These are phyloP conservation scores for Didymella pomorum DNA, from an alignment of 2,329 filamentous ascomycete species.

Conservation along the genomic window DNA sequence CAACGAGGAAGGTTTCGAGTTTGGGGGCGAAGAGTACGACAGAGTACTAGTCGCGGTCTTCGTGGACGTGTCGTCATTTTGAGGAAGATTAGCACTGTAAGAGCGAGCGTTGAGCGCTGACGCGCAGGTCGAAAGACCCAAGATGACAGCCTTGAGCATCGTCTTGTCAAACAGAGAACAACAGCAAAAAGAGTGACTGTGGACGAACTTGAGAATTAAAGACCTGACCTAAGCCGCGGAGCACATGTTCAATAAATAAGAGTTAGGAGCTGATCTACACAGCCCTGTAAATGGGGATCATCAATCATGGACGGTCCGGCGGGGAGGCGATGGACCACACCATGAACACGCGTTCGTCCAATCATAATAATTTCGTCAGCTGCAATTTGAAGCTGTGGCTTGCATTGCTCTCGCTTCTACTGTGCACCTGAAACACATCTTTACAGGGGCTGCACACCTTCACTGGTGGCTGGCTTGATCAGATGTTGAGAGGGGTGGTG, in stretches of 20 bases:
- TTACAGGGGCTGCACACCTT: slow-evolving; percentile 2
- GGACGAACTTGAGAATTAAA: slow-evolving; percentile 1
- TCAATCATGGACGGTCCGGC: slow-evolving; percentile 1
- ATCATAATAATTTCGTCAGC: slow-evolving; percentile 3
- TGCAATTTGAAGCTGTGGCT: slow-evolving; percentile 6
- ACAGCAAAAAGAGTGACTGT: slow-evolving; percentile 21
- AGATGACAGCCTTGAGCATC: slow-evolving; percentile 19
- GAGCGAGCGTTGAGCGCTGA: slow-evolving; percentile 28
- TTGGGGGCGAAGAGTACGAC: background rate
- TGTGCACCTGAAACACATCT: slow-evolving; percentile 8
- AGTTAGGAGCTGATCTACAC: slow-evolving; percentile 11
- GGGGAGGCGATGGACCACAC: slow-evolving; percentile 3
- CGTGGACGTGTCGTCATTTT: slow-evolving; percentile 1
- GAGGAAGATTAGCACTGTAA: background rate
- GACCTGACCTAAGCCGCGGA: background rate
- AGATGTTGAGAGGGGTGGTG: background rate
- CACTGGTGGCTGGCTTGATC: slow-evolving; percentile 3
- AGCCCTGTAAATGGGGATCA: slow-evolving; percentile 12
- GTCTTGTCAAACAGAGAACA: slow-evolving; percentile 15
- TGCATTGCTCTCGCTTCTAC: slow-evolving; percentile 5
- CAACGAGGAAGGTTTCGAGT: background rate
- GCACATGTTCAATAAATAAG: slow-evolving; percentile 15
- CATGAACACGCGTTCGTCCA: slow-evolving; percentile 10
- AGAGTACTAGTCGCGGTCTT: background rate
- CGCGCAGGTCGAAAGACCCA: slow-evolving; percentile 25